Percentiles rank a stretch among this genome's conserved stretches.
Evolutionary conservation across 176 grass and related monocot species (phyloP).

Genomic region (Cymbopogon citratus): DNA sequence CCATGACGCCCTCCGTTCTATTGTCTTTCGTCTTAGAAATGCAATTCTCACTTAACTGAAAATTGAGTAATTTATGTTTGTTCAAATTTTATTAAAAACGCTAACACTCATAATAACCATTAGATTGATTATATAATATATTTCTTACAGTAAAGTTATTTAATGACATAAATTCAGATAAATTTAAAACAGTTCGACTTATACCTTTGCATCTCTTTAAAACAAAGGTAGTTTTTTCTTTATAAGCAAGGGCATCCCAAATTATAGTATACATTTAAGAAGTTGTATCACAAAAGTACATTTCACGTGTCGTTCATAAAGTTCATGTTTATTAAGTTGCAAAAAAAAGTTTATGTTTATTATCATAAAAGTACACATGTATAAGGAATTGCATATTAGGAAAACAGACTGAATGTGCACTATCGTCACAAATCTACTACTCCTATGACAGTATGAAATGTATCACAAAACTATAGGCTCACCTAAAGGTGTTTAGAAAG

Average conservation of each 20-base stretch:
- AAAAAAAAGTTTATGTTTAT: background rate
- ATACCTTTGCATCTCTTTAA: no score
- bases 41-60: background rate
- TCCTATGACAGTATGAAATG: background rate
- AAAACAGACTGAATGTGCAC: background rate
- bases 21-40: background rate
- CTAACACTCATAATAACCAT: no score
- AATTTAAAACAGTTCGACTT: no score
- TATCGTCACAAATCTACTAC: background rate
- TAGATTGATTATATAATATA: no score
- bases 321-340: background rate
- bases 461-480: background rate
- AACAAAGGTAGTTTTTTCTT: no score
- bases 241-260: no score
- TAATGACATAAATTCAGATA: no score
- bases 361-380: background rate
- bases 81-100: background rate
- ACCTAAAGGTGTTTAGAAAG: background rate
- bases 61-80: background rate
- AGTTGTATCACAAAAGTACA: background rate
- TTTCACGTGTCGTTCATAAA: background rate
- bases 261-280: background rate
- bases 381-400: background rate
- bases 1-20: background rate
- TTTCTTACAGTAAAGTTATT: no score